Percentiles rank a stretch among this genome's conserved stretches.
Evolutionary conservation across 2,329 filamentous ascomycete genomes (phyloP).

Genomic region (Triangularia verruculosa): DNA sequence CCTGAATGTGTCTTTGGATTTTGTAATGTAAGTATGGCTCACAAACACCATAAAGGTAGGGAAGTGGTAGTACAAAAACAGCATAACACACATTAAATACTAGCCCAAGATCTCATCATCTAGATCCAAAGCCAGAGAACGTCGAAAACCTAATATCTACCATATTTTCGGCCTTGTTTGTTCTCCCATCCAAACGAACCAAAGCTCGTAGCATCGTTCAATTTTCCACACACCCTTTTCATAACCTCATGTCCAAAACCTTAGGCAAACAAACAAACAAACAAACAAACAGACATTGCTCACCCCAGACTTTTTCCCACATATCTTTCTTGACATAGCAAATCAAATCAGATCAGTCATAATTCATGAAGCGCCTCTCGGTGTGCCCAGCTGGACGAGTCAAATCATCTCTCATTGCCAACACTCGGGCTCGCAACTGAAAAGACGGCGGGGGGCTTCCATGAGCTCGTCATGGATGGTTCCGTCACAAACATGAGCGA

Average conservation of each 20-base stretch:
- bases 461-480: slow-evolving; percentile 5
- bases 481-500: slow-evolving; percentile 25
- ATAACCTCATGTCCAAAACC: not conserved
- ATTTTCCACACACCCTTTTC: not conserved
- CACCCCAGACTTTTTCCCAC: not conserved
- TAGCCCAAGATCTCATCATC: not conserved
- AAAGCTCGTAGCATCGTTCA: not conserved
- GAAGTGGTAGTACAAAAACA: not conserved
- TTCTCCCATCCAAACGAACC: not conserved
- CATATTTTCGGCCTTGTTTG: not conserved
- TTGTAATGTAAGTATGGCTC: too few relatives aligned
- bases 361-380: not conserved
- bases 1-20: not conserved
- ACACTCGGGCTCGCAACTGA: slow-evolving; percentile 19
- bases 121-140: not conserved
- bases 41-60: not conserved
- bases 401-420: slow-evolving; percentile 3
- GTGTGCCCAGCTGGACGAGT: not conserved
- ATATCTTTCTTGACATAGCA: not conserved
- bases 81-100: not conserved
- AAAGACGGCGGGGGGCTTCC: slow-evolving; percentile 23
- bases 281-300: not conserved
- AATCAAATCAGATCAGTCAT: not conserved
- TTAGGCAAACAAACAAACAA: not conserved
- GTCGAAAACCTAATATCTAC: not conserved